phyloP scores from a whole-genome alignment of 2,329 filamentous ascomycete species.

The Pseudogymnoascus sp. region DNA sequence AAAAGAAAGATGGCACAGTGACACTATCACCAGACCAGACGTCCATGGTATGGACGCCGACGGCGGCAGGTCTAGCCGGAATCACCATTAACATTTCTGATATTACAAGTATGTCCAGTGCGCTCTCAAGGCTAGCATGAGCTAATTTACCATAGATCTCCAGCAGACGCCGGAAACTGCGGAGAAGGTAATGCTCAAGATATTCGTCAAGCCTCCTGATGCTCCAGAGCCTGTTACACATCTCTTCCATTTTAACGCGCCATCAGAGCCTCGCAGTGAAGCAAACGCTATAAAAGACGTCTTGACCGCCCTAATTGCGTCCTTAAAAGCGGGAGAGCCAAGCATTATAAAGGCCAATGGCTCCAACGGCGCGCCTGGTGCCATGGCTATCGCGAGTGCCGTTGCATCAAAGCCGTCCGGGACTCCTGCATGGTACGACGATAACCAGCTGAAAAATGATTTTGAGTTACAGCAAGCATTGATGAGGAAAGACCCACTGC shows the following conservation, averaged over 20 bases:
- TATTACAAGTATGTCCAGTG: constrained; percentile 65
- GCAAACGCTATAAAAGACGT: constrained; percentile 79
- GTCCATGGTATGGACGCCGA: constrained; percentile 74
- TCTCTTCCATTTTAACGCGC: constrained; percentile 83
- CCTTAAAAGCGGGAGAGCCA: constrained; percentile 51
- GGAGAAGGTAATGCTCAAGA: constrained; percentile 87
- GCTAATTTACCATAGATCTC: constrained; percentile 53
- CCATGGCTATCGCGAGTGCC: constrained; percentile 73
- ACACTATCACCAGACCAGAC: constrained; percentile 66
- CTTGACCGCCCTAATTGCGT: constrained; percentile 69
- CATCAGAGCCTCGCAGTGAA: constrained; percentile 67
- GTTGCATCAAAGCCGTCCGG: constrained; percentile 45
- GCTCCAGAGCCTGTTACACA: constrained; percentile 60
- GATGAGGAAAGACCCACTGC: constrained; percentile 67
- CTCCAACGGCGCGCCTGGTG: constrained; percentile 48
- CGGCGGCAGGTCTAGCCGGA: constrained; percentile 50
- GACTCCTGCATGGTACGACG: constrained; percentile 63
- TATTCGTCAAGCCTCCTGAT: constrained; percentile 65
- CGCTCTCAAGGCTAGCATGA: constrained; percentile 12
- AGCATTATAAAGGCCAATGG: constrained; percentile 41
- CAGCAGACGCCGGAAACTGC: constrained; percentile 89
- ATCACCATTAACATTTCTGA: constrained; percentile 65
- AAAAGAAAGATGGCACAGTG: constrained; percentile 90
- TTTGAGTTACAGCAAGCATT: constrained; percentile 81
- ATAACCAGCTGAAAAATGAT: constrained; percentile 68